Base-by-base conservation (phyloP, 257 asterid genomes). In the Solanum habrochaites region DNA sequence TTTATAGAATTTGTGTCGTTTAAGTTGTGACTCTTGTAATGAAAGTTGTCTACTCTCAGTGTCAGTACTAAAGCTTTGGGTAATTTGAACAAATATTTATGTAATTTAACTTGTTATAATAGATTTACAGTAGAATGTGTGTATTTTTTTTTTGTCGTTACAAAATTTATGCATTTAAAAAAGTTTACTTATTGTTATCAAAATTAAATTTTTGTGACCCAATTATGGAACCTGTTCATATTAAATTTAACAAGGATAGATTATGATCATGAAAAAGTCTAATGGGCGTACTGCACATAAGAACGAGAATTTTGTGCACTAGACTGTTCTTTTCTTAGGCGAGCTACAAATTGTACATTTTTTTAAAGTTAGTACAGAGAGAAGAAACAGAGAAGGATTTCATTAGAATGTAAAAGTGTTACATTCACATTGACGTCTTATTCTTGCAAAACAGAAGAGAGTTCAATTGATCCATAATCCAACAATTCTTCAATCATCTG, bases 401-500 rank as follows among this genome's bases (percentile, higher is more conserved):
- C 85, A 80, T 80, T 27, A 80, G 15, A 77, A 80, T 20, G 85
- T 47, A 80, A 29, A 10, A 80, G 69, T 10, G 43, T 3, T 27
- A 49, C 85, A 80, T 80, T 80, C 62, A 35, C 85, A 80, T 16
- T 49, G 27, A 74, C 45, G 18, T 73, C 85, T 88, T 89, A 90
- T 13, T 85, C 83, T 62, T 86, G 92, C 67, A 88, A 49, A 52
- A 90, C 89, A 75, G 92, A 87, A 78, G 90, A 90, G 21, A 93
- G 90, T 87, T 94, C 98, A 87, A 93, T 52, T 16, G 95, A 90
- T 69, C 93, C 96, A 86, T 91, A 90, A 87, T 93, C 93, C 7
- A 92, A 90, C 89, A 94, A 93, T 81, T 94, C 98, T 75, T 93
- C 88, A 45, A 94, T 94, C 98, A 94, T 94, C 88, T 94, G 95